A percentile compares a stretch with the other conserved stretches of the same genome.
Conservation (phyloP, 164 flowering plant species). For the Liriodendron chinense region DNA sequence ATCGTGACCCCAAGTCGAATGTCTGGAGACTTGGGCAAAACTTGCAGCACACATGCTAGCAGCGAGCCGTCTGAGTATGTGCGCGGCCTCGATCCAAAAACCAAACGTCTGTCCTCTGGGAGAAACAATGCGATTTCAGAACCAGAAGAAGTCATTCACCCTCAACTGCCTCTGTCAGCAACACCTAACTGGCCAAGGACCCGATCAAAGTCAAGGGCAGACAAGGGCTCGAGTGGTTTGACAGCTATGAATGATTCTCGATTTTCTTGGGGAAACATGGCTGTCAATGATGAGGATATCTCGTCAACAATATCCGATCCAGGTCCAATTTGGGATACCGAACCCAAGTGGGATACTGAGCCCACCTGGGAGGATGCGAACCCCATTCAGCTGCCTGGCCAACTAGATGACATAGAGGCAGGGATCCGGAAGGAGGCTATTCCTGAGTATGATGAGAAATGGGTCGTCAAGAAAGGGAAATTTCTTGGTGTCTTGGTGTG, state of each 20-base stretch:
- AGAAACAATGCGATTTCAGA: constrained; percentile 61
- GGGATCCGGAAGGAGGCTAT: constrained; percentile 37
- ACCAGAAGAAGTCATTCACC: constrained; percentile 84
- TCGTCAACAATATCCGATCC: constrained; percentile 98
- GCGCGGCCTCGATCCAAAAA: constrained; percentile 87
- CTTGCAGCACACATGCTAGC: constrained; percentile 71
- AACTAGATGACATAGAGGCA: constrained; percentile 46
- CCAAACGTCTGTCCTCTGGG: constrained; percentile 85
- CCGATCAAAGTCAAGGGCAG: constrained; percentile 79
- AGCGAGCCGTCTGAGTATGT: constrained; percentile 97
- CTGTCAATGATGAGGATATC: constrained; percentile 82
- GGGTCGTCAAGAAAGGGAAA: constrained; percentile 69
- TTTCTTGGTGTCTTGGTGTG: constrained; percentile 91
- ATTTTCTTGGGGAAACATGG: constrained; percentile 74
- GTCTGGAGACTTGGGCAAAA: constrained; percentile 84
- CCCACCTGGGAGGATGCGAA: constrained; percentile 34
- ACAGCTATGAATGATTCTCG: constrained; percentile 60
- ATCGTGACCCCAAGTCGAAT: constrained; percentile 87
- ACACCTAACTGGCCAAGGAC: constrained; percentile 97
- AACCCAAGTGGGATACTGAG: constrained; percentile 94
- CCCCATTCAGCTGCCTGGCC: constrained; percentile 83
- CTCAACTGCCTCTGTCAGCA: constrained; percentile 65
- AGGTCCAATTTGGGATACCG: constrained; percentile 97
- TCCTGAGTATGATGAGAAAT: constrained; percentile 54
- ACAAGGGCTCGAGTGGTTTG: constrained; percentile 75